Evolutionary conservation across 2,329 filamentous ascomycete species (phyloP).

Genomic region (Neonectria coccinea): DNA sequence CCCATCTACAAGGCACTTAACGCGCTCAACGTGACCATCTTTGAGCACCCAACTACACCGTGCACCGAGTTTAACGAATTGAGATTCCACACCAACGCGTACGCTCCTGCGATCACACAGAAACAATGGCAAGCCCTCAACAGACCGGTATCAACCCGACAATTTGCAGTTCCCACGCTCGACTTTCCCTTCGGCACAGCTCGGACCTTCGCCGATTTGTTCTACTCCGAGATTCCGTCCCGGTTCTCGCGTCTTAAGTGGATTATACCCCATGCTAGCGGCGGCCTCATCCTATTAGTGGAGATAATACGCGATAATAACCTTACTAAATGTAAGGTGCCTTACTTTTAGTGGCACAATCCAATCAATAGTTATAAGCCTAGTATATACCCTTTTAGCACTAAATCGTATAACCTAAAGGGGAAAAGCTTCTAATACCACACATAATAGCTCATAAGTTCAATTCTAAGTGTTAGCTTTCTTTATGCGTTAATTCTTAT

Average conservation of each 20-base stretch:
- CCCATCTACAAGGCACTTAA: constrained; percentile 62
- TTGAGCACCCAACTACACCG: constrained; percentile 67
- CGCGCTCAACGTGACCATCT: constrained; percentile 58
- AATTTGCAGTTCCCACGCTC: constrained; percentile 27
- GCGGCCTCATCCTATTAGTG: constrained; percentile 42
- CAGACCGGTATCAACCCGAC: constrained; percentile 30
- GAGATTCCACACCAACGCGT: constrained; percentile 23
- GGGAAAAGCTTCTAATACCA: no score
- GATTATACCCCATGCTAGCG: constrained; percentile 45
- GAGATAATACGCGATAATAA: no score
- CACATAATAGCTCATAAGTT: no score
- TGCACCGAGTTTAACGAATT: constrained; percentile 47
- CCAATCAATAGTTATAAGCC: no score
- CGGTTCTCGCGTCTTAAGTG: constrained; percentile 41
- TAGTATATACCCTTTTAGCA: no score
- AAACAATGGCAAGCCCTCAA: constrained; percentile 37
- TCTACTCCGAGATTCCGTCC: constrained; percentile 35
- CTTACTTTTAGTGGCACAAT: no score
- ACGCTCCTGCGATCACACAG: constrained; percentile 15
- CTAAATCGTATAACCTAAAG: no score
- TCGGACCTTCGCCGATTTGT: constrained; percentile 36
- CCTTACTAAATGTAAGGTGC: no score
- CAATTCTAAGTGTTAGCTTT: no score
- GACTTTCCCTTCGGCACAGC: constrained; percentile 45
- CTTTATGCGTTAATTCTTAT: no score